Evolutionary conservation across 2,329 filamentous ascomycete species (phyloP).

Genomic region (Cercospora sojina): DNA sequence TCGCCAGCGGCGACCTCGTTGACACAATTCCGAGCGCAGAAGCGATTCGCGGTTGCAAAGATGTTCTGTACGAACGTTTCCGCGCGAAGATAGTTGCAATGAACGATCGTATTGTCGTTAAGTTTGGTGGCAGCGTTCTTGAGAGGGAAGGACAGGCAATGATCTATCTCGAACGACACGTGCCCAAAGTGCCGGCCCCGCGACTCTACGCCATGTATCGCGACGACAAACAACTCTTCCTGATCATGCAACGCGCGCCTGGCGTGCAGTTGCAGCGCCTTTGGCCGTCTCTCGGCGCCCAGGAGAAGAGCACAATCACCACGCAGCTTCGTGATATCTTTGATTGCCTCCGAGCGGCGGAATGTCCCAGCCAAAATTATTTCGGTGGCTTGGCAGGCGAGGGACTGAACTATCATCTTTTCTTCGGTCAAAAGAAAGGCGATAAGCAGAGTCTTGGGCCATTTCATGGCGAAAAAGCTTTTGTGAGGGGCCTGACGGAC

Average conservation of each 20-base stretch:
- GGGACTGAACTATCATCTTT: not conserved
- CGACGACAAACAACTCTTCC: not conserved
- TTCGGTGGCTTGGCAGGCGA: conserved; percentile 8
- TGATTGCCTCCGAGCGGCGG: not conserved
- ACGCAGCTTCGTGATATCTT: conserved; percentile 4
- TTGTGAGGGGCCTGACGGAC: not conserved
- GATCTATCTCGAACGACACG: conserved; percentile 12
- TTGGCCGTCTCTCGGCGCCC: not conserved
- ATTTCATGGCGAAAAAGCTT: conserved; percentile 9
- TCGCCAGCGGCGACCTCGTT: not conserved
- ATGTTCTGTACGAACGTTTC: conserved; percentile 5
- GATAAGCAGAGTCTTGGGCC: not conserved
- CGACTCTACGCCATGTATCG: conserved; percentile 16
- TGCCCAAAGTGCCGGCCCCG: conserved; percentile 7
- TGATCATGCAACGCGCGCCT: conserved; percentile 14
- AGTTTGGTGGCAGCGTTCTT: conserved; percentile 1
- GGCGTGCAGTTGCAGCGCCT: conserved; percentile 5
- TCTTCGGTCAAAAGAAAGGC: not conserved
- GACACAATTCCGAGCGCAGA: conserved; percentile 1
- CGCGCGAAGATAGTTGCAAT: conserved; percentile 4
- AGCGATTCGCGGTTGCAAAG: conserved; percentile 4
- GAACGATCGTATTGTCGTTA: not conserved
- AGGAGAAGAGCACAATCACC: conserved; percentile 5
- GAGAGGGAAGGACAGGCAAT: conserved; percentile 12
- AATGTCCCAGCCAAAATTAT: conserved; percentile 1